phyloP scores from a whole-genome alignment of 2,329 filamentous ascomycete species.

The Neobulgaria alba region DNA sequence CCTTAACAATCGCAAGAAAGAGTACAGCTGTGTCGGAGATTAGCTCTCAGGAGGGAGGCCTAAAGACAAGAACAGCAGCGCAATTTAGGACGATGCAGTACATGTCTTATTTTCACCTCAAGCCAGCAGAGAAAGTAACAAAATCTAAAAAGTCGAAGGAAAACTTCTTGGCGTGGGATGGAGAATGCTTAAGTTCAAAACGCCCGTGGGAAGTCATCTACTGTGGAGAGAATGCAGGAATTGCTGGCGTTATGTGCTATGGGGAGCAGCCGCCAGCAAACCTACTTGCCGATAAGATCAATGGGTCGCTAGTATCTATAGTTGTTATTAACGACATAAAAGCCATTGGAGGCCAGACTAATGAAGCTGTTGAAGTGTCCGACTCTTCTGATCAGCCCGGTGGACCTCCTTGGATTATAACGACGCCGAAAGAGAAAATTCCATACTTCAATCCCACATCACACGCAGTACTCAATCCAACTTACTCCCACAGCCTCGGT shows the following conservation, averaged over 20 bases:
- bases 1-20: slow-evolving; percentile 35
- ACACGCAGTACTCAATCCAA: slow-evolving; percentile 50
- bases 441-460: slow-evolving; percentile 52
- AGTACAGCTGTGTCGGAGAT: slow-evolving; percentile 40
- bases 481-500: slow-evolving; percentile 49
- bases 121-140: slow-evolving; percentile 9
- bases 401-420: slow-evolving; percentile 25
- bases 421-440: slow-evolving; percentile 43
- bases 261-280: slow-evolving; percentile 52
- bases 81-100: slow-evolving; percentile 66
- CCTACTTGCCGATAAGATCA: slow-evolving; percentile 55
- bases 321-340: slow-evolving; percentile 47
- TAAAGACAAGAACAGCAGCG: slow-evolving; percentile 49
- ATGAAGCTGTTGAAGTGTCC: background rate
- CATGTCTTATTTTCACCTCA: slow-evolving; percentile 69
- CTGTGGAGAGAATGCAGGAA: slow-evolving; percentile 38
- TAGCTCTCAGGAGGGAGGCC: slow-evolving; percentile 50
- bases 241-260: slow-evolving; percentile 60
- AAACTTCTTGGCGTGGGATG: slow-evolving; percentile 38
- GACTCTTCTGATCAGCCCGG: slow-evolving; percentile 2
- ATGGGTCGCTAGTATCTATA: slow-evolving; percentile 61
- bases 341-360: slow-evolving; percentile 37
- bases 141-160: no score
- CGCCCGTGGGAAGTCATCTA: slow-evolving; percentile 58
- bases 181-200: slow-evolving; percentile 45